These are phyloP conservation scores for Trametes polyzona DNA, from an alignment of 1,284 basidiomycete species.

Conservation along the genomic window DNA sequence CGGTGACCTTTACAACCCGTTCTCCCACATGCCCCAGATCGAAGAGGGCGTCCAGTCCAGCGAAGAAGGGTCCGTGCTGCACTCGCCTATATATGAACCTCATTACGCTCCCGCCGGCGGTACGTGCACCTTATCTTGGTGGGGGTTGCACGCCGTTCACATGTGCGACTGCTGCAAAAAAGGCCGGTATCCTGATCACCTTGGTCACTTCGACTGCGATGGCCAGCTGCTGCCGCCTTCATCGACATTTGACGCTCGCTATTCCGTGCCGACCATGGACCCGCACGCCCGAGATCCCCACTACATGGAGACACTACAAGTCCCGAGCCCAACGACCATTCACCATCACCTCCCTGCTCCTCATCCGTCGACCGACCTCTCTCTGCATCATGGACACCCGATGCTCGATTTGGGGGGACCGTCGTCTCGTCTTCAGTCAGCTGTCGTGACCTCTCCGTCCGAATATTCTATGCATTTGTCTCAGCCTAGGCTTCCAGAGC, in stretches of 20 bases:
- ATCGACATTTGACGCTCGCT: conserved; percentile 34
- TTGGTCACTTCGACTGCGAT: conserved; percentile 33
- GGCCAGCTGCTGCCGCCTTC: conserved; percentile 28
- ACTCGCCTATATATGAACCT: conserved; percentile 64
- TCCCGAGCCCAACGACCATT: conserved; percentile 32
- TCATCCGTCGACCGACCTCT: conserved; percentile 27
- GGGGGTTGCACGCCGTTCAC: conserved; percentile 36
- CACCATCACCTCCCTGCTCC: conserved; percentile 31
- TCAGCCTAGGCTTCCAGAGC: conserved; percentile 34
- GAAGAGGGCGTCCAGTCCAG: conserved; percentile 71
- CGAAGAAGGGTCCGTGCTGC: conserved; percentile 71
- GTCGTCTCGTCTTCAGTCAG: conserved; percentile 29
- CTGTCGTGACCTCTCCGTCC: conserved; percentile 29
- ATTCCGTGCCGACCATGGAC: conserved; percentile 27
- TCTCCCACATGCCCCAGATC: conserved; percentile 50
- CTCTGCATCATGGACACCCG: conserved; percentile 33
- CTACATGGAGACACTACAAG: conserved; percentile 36
- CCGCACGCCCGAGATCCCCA: conserved; percentile 36
- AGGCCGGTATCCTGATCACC: conserved; percentile 63
- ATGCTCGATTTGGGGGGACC: conserved; percentile 32
- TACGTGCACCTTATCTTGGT: conserved; percentile 35
- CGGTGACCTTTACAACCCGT: conserved; percentile 59
- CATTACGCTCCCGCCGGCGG: conserved; percentile 47
- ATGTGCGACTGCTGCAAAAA: conserved; percentile 47
- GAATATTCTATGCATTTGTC: conserved; percentile 37